Evolutionary conservation across 352 stramenopile species (phyloP).

Genomic region (Phytophthora cryptogea): DNA sequence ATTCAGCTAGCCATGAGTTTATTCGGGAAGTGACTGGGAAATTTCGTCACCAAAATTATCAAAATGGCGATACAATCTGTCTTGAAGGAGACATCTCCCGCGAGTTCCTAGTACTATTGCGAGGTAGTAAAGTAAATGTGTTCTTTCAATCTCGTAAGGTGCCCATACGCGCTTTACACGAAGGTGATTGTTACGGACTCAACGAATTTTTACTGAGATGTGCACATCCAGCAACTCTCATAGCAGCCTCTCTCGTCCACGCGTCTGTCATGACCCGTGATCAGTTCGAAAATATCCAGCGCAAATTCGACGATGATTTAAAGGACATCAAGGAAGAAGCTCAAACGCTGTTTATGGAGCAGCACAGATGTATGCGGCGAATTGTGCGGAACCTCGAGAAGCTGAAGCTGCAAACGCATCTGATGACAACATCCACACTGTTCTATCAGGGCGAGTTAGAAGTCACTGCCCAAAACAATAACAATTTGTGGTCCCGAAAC

Average conservation of each 20-base stretch:
- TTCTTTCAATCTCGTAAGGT: constrained; percentile 54
- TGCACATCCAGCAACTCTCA: constrained; percentile 51
- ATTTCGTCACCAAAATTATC: constrained; percentile 72
- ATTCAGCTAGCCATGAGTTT: constrained; percentile 66
- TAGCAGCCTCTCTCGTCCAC: constrained; percentile 51
- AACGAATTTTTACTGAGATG: constrained; percentile 63
- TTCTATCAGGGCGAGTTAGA: constrained; percentile 57
- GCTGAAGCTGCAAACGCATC: constrained; percentile 59
- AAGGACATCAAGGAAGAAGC: constrained; percentile 57
- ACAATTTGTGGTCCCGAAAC: background rate
- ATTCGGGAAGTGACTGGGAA: constrained; percentile 81
- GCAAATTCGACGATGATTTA: constrained; percentile 68
- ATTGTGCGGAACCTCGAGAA: constrained; percentile 55
- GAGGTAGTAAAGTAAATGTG: constrained; percentile 67
- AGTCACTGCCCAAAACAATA: background rate
- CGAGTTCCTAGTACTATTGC: constrained; percentile 67
- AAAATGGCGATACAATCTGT: constrained; percentile 72
- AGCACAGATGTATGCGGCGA: constrained; percentile 34
- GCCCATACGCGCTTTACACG: constrained; percentile 58
- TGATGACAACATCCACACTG: constrained; percentile 49
- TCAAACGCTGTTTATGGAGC: constrained; percentile 39
- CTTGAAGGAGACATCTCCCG: constrained; percentile 72
- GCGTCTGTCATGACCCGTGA: constrained; percentile 76
- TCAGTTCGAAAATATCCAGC: constrained; percentile 66
- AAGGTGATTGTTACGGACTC: constrained; percentile 73